Evolutionary conservation across 306 rosid species (phyloP).

Genomic region (Spatholobus suberectus): DNA sequence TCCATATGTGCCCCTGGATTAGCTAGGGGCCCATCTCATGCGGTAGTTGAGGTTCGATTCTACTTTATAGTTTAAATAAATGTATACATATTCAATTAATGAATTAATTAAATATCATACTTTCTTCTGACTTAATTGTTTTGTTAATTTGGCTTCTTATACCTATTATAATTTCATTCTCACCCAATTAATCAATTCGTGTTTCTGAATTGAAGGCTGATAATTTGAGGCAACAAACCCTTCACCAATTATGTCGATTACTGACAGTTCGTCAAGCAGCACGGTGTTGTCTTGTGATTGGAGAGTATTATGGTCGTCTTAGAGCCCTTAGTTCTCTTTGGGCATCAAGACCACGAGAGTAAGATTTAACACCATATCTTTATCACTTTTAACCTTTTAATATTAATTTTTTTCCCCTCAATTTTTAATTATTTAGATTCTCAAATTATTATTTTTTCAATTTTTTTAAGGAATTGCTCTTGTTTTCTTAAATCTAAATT

Average conservation of each 20-base stretch:
- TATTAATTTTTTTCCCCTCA: too few relatives aligned
- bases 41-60: slow-evolving; percentile 48
- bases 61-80: neutral
- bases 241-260: slow-evolving; percentile 78
- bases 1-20: slow-evolving; percentile 35
- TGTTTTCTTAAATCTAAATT: neutral
- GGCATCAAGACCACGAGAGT: slow-evolving; percentile 92
- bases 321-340: slow-evolving; percentile 95
- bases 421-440: neutral
- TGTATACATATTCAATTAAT: neutral
- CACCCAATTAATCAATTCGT: neutral
- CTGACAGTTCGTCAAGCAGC: slow-evolving; percentile 83
- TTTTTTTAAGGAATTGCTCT: neutral
- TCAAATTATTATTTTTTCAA: neutral
- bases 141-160: neutral
- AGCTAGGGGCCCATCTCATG: slow-evolving; percentile 39
- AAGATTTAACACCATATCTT: slow-evolving; percentile 20
- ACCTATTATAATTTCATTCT: neutral
- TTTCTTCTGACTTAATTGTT: neutral
- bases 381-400: neutral
- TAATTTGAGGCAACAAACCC: slow-evolving; percentile 84
- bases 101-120: neutral
- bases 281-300: slow-evolving; percentile 78
- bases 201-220: slow-evolving; percentile 69
- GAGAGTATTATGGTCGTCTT: slow-evolving; percentile 82